phyloP scores from a whole-genome alignment of 2,329 filamentous ascomycete species.

The Phialemoniopsis sp. region DNA sequence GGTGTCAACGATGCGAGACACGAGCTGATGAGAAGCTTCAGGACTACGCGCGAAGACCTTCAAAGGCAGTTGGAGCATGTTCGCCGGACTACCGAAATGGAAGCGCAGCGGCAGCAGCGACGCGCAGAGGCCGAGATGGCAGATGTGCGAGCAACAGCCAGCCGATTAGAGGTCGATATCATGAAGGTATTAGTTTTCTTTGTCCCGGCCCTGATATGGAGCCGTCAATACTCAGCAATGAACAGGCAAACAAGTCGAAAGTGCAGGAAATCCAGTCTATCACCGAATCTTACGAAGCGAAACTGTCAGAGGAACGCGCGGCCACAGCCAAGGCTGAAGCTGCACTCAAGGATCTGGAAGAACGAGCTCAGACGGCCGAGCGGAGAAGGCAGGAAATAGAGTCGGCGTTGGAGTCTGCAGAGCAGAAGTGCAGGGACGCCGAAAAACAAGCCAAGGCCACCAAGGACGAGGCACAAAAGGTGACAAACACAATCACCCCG shows the following conservation, averaged over 20 bases:
- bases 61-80: conserved; percentile 27
- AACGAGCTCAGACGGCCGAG: conserved; percentile 9
- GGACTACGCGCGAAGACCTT: conserved; percentile 16
- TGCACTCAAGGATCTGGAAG: conserved; percentile 27
- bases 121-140: conserved; percentile 56
- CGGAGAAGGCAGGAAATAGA: conserved; percentile 16
- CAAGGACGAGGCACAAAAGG: conserved; percentile 11
- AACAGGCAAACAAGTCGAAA: conserved; percentile 55
- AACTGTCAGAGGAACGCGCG: conserved; percentile 13
- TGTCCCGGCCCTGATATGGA: conserved; percentile 2
- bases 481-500: background rate
- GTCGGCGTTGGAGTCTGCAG: conserved; percentile 12
- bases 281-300: conserved; percentile 42
- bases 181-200: conserved; percentile 43
- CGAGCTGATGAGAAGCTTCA: conserved; percentile 14
- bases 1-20: too few species aligned
- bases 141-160: conserved; percentile 58
- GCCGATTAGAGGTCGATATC: conserved; percentile 57
- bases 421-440: conserved; percentile 13
- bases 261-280: conserved; percentile 43
- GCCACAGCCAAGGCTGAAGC: conserved; percentile 20
- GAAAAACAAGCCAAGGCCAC: conserved; percentile 10
- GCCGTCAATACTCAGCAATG: conserved; percentile 10
- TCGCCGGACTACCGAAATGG: conserved; percentile 42
- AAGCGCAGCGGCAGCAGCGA: conserved; percentile 42